Evolutionary conservation across 495 filamentous ascomycete species (phyloP), one percentile per base, ranked within the genome.

Genomic region (Aspergillus homomorphus): DNA sequence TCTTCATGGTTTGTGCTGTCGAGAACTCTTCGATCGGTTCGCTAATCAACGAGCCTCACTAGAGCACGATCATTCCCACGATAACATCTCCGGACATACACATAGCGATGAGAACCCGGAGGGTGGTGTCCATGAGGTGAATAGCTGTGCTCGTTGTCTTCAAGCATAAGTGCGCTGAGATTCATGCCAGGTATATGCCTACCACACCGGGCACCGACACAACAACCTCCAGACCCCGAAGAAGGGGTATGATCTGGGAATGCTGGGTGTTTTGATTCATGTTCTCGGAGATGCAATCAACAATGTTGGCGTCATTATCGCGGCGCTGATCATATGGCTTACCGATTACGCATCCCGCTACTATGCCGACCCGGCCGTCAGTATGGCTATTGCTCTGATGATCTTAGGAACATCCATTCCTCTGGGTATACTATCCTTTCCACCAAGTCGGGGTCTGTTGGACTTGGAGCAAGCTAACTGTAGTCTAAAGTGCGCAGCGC

Each of bases 201-300:
- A 20, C 19, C 46, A 50, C 46, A 6, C 15, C 19, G 19, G 19
- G 16, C 46, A 50, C 2, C 16, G 46, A 20, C 46, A 50, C 24
- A 50, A 50, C 20, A 50, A 50, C 19, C 46, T 50, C n/a, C 46
- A 50, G 5, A 12, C 46, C 15, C 19, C 46, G 4, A 50, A 14
- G 12, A 50, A 19, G 24, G 46, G n/a, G 16, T 50, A 72, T 22
- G 78, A 78, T 51, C 61, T 82, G 5, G 78, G 76, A 3, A 78
- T 79, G 63, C 64, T 76, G 59, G 80, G 76, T 5, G 78, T 81
- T 0, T 53, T 83, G 26, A 46, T 81, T 21, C 80, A 83, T 58
- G 73, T 83, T 7, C 53, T 79, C 18, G 73, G 73, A n/a, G 78
- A 81, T 56, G 78, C 77, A 26, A 66, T 71, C 38, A 81, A 81